phyloP scores from a whole-genome alignment of 2,329 filamentous ascomycete species.

The Ophiostoma quercus region DNA sequence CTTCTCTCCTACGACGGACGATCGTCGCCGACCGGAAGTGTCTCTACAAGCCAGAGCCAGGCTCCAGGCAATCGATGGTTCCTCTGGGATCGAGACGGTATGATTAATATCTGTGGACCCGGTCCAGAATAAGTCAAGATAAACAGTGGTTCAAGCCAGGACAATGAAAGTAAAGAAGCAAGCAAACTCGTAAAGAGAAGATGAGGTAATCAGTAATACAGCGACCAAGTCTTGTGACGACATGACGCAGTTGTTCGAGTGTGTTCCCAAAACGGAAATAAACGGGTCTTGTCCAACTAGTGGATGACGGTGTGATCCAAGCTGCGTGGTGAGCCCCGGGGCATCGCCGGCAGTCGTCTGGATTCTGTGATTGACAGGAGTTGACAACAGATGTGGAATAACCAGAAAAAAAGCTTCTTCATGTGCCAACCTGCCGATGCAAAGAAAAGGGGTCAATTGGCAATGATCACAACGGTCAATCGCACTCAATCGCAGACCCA shows the following conservation, averaged over 20 bases:
- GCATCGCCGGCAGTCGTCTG: background rate
- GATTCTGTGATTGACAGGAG: background rate
- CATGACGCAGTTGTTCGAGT: slow-evolving; percentile 1
- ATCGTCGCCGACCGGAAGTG: background rate
- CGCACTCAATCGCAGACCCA: background rate
- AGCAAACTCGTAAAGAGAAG: background rate
- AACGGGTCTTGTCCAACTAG: background rate
- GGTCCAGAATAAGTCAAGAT: slow-evolving; percentile 7
- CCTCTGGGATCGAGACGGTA: background rate
- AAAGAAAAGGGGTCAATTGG: background rate
- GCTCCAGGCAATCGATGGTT: background rate
- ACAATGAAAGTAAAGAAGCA: background rate
- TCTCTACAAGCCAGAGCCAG: background rate
- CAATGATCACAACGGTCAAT: background rate
- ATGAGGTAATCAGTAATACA: background rate
- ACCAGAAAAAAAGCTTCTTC: too few species aligned
- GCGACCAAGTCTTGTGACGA: background rate
- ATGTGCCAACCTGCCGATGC: background rate
- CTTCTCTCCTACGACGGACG: background rate
- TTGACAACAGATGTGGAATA: background rate
- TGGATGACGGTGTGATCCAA: background rate
- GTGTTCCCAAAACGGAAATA: background rate
- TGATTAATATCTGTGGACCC: background rate
- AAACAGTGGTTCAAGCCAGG: background rate
- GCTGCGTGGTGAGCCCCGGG: background rate